Percentiles rank a stretch among this genome's conserved stretches.
Evolutionary conservation across 805 yeast genomes (phyloP).

Genomic region (Priceomyces fermenticarens): DNA sequence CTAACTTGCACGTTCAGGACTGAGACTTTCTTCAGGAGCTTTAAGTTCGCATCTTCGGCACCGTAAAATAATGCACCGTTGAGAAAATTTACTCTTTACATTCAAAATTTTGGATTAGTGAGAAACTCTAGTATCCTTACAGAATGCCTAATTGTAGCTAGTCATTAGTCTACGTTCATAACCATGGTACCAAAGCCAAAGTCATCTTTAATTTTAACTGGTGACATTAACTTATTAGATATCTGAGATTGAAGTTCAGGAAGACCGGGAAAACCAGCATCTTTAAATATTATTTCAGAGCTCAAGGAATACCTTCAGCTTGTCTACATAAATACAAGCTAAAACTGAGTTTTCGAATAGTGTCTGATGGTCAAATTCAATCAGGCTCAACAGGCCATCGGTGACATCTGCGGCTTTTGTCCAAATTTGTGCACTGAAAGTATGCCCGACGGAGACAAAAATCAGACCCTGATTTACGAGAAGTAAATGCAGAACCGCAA

Average conservation of each 20-base stretch:
- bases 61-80: slow-evolving; percentile 86
- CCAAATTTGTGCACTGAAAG: background rate
- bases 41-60: slow-evolving; percentile 48
- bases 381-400: too few relatives aligned
- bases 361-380: too few relatives aligned
- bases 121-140: slow-evolving; percentile 47
- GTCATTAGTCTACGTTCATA: slow-evolving; percentile 63
- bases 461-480: background rate
- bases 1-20: slow-evolving; percentile 52
- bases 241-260: too few relatives aligned
- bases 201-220: slow-evolving; percentile 16
- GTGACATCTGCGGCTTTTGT: too few relatives aligned
- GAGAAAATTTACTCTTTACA: slow-evolving; percentile 49
- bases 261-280: too few relatives aligned
- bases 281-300: too few relatives aligned
- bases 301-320: too few relatives aligned
- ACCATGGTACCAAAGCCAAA: slow-evolving; percentile 82
- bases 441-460: slow-evolving; percentile 1
- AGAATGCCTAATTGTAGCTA: slow-evolving; percentile 53
- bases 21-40: slow-evolving; percentile 44
- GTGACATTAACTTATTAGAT: too few relatives aligned
- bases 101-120: slow-evolving; percentile 44
- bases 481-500: too few relatives aligned
- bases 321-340: too few relatives aligned
- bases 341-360: too few relatives aligned